Base-by-base conservation (phyloP, 2,329 filamentous ascomycete genomes). In the Kalaharituber pfeilii region DNA sequence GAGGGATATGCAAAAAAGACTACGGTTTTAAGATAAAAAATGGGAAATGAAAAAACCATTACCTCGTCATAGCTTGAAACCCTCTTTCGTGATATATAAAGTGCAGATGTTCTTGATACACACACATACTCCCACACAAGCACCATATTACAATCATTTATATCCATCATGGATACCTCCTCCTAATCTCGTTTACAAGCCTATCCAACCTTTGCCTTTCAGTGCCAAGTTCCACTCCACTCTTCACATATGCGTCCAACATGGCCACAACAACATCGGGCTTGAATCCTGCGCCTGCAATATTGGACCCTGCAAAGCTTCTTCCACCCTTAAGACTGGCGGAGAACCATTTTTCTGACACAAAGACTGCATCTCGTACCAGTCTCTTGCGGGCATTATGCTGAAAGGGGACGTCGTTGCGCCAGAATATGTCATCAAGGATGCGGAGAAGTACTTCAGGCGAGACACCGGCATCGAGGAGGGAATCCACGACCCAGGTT, bases 391-490 rank as follows among this genome's bases (percentile, higher is more conserved):
- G 72, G 54, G 77, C 76, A 3, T 70, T 66, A 3, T 77, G 78
- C 30, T 73, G 69, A 66, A 84, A 85, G 0, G 81, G 81, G 5
- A 74, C 70, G 62, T 82, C 77, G 59, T 81, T 78, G 33, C 75
- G 75, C 66, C 82, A 83, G 69, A 79, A 84, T 67, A 84, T 76
- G 26, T 71, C 69, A 64, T 84, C 81, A 8, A 85, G 69, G 1
- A 79, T 75, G 1, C 74, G 70, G 61, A 83, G 73, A 8, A 84
- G 67, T 6, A 72, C 70, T 62, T 84, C 81, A 56, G 75, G 74
- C 0, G 78, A 70, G 18, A 82, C 75, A 1, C 76, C 73, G 1
- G 84, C 72, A 52, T 77, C 74, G 26, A 84, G 67, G 64, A 85
- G 79, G 1, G 82, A 70, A 63, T 84, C 79, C 18, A 81, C 70